Conservation (phyloP, 305 asterid genomes). For the Solanum hybrid region DNA sequence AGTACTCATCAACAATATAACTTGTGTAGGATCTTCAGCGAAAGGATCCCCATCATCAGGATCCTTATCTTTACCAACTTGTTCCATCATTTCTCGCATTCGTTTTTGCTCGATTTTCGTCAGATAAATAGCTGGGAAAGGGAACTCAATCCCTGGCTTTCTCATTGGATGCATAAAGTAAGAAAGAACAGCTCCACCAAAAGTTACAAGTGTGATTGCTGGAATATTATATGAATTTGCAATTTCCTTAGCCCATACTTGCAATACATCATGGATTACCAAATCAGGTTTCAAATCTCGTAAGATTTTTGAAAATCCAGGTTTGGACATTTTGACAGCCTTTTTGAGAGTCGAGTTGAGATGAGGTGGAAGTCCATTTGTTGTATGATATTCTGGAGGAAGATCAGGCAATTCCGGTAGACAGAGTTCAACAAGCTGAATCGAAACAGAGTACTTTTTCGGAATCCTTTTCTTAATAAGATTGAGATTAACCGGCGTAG, state of each 20-base stretch:
- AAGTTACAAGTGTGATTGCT: neutral
- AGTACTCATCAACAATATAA: neutral
- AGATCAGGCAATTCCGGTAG: neutral
- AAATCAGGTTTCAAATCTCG: neutral
- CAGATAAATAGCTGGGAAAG: neutral
- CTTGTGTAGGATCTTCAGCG: neutral
- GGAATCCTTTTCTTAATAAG: neutral
- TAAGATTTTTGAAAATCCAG: neutral
- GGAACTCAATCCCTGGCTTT: neutral
- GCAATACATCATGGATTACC: neutral
- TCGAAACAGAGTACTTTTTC: neutral
- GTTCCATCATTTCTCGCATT: neutral
- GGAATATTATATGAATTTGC: neutral
- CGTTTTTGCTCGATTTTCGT: neutral
- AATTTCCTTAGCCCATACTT: neutral
- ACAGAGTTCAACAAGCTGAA: neutral
- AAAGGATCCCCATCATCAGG: neutral
- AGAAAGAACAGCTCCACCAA: neutral
- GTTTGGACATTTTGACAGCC: neutral
- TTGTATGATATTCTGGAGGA: slow-evolving; percentile 3
- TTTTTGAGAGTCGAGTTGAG: neutral
- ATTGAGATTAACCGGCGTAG: neutral
- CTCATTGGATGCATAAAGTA: neutral
- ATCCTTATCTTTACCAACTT: neutral
- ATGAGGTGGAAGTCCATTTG: slow-evolving; percentile 7